phyloP scores from a whole-genome alignment of 495 filamentous ascomycete species.

The Pseudoneurospora amorphoporcata region DNA sequence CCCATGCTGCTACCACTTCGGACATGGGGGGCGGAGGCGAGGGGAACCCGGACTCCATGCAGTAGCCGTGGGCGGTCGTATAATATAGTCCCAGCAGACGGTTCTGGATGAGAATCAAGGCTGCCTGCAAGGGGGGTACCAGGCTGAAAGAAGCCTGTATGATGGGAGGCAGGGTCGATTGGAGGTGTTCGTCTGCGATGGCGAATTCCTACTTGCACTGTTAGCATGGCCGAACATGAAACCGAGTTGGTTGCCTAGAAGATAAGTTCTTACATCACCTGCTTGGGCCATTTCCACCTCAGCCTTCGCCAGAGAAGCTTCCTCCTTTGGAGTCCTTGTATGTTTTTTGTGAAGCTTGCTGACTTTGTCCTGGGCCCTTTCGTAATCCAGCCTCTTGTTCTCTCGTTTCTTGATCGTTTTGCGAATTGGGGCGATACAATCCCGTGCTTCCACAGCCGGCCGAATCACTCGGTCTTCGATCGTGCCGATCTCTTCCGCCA shows the following conservation, averaged over 20 bases:
- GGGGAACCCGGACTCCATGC: conserved; percentile 57
- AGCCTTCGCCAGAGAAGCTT: conserved; percentile 62
- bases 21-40: conserved; percentile 66
- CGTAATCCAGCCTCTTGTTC: conserved; percentile 82
- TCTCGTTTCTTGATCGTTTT: conserved; percentile 90
- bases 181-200: conserved; percentile 71
- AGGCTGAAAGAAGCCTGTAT: conserved; percentile 66
- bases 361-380: conserved; percentile 65
- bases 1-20: conserved; percentile 61
- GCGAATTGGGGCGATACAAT: conserved; percentile 62
- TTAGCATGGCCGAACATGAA: conserved; percentile 7
- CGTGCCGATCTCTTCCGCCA: conserved; percentile 60
- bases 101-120: conserved; percentile 74
- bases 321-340: conserved; percentile 66
- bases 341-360: conserved; percentile 62
- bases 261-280: conserved; percentile 44
- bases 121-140: conserved; percentile 63
- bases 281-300: conserved; percentile 62
- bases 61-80: conserved; percentile 71
- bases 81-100: conserved; percentile 75
- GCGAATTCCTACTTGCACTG: conserved; percentile 56
- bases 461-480: conserved; percentile 65
- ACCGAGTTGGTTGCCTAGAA: neutral
- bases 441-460: conserved; percentile 63
- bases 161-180: conserved; percentile 63